phyloP scores from a whole-genome alignment of 768 basidiomycete species.

The Lentinula guzmanii region DNA sequence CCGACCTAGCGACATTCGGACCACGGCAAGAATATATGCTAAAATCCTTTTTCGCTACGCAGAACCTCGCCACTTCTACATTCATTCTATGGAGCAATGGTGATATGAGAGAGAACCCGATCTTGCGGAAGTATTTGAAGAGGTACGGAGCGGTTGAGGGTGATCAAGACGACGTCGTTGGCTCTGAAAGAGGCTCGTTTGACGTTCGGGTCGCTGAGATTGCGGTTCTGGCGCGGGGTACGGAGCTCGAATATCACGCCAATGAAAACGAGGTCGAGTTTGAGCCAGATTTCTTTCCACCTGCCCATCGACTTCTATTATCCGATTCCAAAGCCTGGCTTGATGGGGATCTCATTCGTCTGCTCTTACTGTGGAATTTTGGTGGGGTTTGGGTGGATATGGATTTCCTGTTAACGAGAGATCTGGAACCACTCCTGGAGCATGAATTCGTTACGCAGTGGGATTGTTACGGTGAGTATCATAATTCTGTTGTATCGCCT shows the following conservation, averaged over 20 bases:
- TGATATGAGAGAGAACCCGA: slow-evolving; percentile 48
- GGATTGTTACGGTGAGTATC: slow-evolving; percentile 87
- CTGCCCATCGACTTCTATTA: slow-evolving; percentile 28
- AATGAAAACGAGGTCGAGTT: neutral
- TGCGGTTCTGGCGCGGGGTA: slow-evolving; percentile 59
- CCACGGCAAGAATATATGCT: slow-evolving; percentile 86
- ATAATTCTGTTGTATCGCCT: neutral
- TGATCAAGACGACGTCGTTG: neutral
- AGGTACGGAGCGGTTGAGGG: slow-evolving; percentile 49
- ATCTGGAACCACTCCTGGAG: slow-evolving; percentile 80
- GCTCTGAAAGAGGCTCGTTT: slow-evolving; percentile 35
- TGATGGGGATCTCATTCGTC: slow-evolving; percentile 87
- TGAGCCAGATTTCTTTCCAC: neutral
- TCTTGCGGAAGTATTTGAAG: slow-evolving; percentile 53
- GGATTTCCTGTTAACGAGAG: slow-evolving; percentile 89
- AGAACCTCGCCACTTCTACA: slow-evolving; percentile 55
- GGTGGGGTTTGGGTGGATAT: slow-evolving; percentile 98
- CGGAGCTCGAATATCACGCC: slow-evolving; percentile 52
- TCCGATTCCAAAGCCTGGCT: slow-evolving; percentile 86
- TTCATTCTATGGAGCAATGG: slow-evolving; percentile 94
- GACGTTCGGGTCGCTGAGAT: slow-evolving; percentile 68
- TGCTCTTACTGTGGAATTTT: slow-evolving; percentile 82
- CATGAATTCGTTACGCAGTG: slow-evolving; percentile 98
- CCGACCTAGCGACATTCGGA: slow-evolving; percentile 77
- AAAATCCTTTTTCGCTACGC: slow-evolving; percentile 92